A percentile compares a stretch with the other conserved stretches of the same genome.
phyloP scores from a whole-genome alignment of 805 yeast species.

The Helenozyma rhizophorensis region DNA sequence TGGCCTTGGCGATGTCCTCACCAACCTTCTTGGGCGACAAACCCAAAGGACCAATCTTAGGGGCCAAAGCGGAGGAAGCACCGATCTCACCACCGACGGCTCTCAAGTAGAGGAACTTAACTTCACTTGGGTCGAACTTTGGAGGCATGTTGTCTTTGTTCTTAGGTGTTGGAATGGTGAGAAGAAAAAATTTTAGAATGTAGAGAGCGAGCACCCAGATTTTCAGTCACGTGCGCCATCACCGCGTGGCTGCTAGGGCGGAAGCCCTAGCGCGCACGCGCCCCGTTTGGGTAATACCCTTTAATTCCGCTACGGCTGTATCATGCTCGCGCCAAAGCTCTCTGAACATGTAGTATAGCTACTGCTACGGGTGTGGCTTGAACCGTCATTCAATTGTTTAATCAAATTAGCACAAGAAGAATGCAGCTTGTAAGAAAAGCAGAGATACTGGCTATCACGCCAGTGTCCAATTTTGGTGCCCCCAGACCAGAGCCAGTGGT shows the following conservation, averaged over 20 bases:
- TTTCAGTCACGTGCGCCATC: constrained; percentile 10
- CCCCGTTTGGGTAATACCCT: background rate
- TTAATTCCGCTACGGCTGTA: too few relatives aligned
- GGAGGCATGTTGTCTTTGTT: constrained; percentile 69
- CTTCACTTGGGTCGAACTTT: constrained; percentile 98
- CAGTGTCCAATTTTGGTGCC: too few relatives aligned
- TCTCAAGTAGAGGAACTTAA: constrained; percentile 96
- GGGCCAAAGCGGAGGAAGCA: constrained; percentile 99
- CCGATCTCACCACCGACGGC: constrained; percentile 99
- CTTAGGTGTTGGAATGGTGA: constrained; percentile 10
- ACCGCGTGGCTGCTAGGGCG: constrained; percentile 13
- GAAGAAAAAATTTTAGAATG: constrained; percentile 13
- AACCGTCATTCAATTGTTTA: background rate
- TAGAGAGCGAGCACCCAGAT: constrained; percentile 9
- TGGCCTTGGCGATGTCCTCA: constrained; percentile 99
- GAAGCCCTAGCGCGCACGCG: constrained; percentile 11
- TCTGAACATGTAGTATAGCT: background rate
- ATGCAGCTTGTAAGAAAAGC: too few relatives aligned
- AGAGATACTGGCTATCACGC: too few relatives aligned
- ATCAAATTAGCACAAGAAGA: too few relatives aligned
- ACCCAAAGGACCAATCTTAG: constrained; percentile 99
- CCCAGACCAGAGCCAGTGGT: too few relatives aligned
- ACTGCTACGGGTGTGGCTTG: background rate
- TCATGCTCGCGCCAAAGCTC: too few relatives aligned
- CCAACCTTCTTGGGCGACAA: constrained; percentile 99